Evolutionary conservation across 176 grass and related monocot species (phyloP).

Genomic region (Zoysia japonica): DNA sequence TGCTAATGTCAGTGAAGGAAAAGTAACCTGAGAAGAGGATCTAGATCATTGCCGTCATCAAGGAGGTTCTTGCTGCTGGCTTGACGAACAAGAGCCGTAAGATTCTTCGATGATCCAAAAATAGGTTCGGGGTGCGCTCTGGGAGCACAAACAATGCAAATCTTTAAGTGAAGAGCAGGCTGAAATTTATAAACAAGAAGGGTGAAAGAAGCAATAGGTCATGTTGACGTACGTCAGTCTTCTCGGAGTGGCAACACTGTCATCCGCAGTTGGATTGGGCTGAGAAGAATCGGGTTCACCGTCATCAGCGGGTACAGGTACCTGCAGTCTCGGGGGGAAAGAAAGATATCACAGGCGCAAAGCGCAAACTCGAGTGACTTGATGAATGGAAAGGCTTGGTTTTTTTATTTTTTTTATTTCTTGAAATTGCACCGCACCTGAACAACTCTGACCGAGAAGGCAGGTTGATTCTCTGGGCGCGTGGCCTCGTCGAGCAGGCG

Average conservation of each 20-base stretch:
- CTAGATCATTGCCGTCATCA: slow-evolving; percentile 18
- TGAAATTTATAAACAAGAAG: background rate
- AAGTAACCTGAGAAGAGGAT: slow-evolving; percentile 29
- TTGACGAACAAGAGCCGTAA: slow-evolving; percentile 51
- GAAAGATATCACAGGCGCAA: background rate
- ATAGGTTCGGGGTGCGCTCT: slow-evolving; percentile 51
- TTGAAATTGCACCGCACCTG: slow-evolving; percentile 2
- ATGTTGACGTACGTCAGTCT: slow-evolving; percentile 33
- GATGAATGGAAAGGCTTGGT: background rate
- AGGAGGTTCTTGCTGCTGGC: slow-evolving; percentile 35
- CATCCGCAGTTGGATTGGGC: slow-evolving; percentile 13
- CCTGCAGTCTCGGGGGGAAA: slow-evolving; percentile 28
- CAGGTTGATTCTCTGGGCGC: slow-evolving; percentile 3
- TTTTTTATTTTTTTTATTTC: background rate
- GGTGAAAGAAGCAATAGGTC: background rate
- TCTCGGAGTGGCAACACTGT: slow-evolving; percentile 11
- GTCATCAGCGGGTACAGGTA: slow-evolving; percentile 32
- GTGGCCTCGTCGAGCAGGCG: slow-evolving; percentile 27
- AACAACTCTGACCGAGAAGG: slow-evolving; percentile 25
- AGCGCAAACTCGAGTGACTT: background rate
- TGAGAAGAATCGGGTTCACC: slow-evolving; percentile 11
- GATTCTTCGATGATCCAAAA: slow-evolving; percentile 50
- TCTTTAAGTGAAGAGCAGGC: background rate
- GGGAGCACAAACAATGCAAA: background rate
- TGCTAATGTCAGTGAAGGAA: background rate